phyloP scores from a whole-genome alignment of 805 yeast species.

The Starmerella bacillaris region DNA sequence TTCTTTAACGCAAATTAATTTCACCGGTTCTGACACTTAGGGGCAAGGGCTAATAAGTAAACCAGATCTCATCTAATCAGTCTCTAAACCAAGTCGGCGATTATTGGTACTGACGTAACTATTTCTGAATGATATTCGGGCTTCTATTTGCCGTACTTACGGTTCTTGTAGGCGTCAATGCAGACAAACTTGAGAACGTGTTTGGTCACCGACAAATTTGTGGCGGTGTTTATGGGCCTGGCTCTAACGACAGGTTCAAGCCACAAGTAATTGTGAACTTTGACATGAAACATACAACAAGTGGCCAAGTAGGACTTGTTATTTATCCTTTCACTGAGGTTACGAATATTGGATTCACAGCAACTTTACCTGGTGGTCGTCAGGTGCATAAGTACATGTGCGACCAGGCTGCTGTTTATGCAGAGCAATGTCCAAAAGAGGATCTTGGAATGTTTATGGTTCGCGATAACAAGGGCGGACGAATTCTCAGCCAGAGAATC shows the following conservation, averaged over 20 bases:
- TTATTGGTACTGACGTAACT: too few relatives aligned
- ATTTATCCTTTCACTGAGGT: slow-evolving; percentile 74
- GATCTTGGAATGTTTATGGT: slow-evolving; percentile 50
- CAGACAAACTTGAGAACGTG: slow-evolving; percentile 25
- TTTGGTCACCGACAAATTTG: slow-evolving; percentile 48
- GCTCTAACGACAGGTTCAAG: slow-evolving; percentile 38
- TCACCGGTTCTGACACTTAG: too few relatives aligned
- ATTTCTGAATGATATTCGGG: background rate
- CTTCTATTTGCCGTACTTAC: background rate
- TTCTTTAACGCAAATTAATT: too few relatives aligned
- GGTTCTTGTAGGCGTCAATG: slow-evolving; percentile 1
- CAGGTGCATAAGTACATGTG: slow-evolving; percentile 45
- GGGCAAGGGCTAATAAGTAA: too few relatives aligned
- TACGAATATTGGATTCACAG: slow-evolving; percentile 40
- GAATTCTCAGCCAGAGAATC: slow-evolving; percentile 40
- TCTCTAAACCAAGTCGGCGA: too few relatives aligned
- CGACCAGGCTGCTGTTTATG: slow-evolving; percentile 44
- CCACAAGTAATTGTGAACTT: slow-evolving; percentile 12
- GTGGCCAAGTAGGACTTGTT: slow-evolving; percentile 36
- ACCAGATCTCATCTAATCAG: too few relatives aligned
- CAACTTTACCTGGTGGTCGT: slow-evolving; percentile 26
- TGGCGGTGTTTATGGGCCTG: slow-evolving; percentile 78
- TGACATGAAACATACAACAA: slow-evolving; percentile 6
- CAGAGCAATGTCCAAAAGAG: slow-evolving; percentile 35
- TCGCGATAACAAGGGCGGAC: slow-evolving; percentile 27